Evolutionary conservation across 345 rosid species (phyloP), one percentile per base, ranked within the genome.

Genomic region (Ricinus communis): DNA sequence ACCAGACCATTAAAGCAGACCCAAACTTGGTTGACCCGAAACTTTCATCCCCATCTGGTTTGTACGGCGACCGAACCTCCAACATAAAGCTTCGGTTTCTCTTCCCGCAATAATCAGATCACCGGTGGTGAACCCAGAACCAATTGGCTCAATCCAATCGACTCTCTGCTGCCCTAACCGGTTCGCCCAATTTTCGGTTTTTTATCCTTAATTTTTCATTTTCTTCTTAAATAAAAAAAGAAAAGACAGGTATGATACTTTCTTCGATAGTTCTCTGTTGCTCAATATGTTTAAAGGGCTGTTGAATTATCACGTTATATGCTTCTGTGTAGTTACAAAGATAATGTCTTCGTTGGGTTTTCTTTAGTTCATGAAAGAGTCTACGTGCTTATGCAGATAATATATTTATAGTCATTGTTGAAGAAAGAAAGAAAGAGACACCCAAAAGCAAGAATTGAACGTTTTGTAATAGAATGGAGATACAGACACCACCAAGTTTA

Each of bases 1-100:
- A 68, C 71, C 71, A 55, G 66, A 62, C 66, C 66, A n/a, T n/a
- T n/a, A n/a, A n/a, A n/a, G n/a, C n/a, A n/a, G n/a, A 36, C 15
- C 13, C 10, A 41, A 13, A 11, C 13, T 49, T 24, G 74, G 74
- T 70, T 49, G 49, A 30, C 74, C 66, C 73, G 38, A 59, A 33
- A 61, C 11, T 60, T 43, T 8, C 33, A 25, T 31, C 52, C 27
- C 12, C 19, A 18, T 38, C 62, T 68, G 38, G 62, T 41, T 57
- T 8, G 21, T 19, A 65, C 27, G 21, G 41, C 45, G 21, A 49
- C 24, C 66, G 43, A 33, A 15, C 73, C 45, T 45, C 30, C 59
- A 9, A n/a, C 0, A 55, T 24, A 43, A 4, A 1, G 31, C 50
- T 41, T 62, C 31, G 51, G 9, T 46, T 24, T 5, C 33, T 15